Evolutionary conservation across 805 yeast genomes (phyloP).

Genomic region (Saccharomycopsis lassenensis): DNA sequence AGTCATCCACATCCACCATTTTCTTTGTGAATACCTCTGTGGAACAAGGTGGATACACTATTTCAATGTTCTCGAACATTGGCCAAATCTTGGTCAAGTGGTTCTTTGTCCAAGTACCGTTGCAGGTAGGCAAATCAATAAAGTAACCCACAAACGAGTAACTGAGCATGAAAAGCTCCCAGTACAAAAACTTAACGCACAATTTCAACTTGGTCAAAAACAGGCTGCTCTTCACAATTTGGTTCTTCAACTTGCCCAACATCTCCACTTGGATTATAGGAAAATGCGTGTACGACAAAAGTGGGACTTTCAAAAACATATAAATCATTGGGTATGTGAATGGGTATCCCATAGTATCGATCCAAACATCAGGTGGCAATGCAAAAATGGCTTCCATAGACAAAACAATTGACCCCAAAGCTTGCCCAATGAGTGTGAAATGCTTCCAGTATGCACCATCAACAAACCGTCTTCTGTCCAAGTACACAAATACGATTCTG

Average conservation of each 20-base stretch:
- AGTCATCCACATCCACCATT: slow-evolving; percentile 5
- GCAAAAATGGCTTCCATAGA: slow-evolving; percentile 59
- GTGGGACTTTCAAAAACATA: slow-evolving; percentile 53
- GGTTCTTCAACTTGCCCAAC: slow-evolving; percentile 47
- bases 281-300: slow-evolving; percentile 85
- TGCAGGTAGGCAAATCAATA: slow-evolving; percentile 57
- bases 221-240: too few relatives aligned
- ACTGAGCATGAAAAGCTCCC: slow-evolving; percentile 53
- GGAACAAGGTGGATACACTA: slow-evolving; percentile 86
- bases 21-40: slow-evolving; percentile 37
- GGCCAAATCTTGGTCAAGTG: slow-evolving; percentile 65
- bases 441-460: slow-evolving; percentile 66
- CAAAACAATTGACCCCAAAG: slow-evolving; percentile 63
- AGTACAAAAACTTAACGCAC: slow-evolving; percentile 46
- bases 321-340: slow-evolving; percentile 64
- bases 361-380: slow-evolving; percentile 78
- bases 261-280: slow-evolving; percentile 86
- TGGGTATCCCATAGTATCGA: slow-evolving; percentile 93
- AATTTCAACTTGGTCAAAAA: slow-evolving; percentile 18
- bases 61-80: slow-evolving; percentile 29
- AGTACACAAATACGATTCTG: slow-evolving; percentile 52
- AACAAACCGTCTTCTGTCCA: slow-evolving; percentile 46
- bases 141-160: slow-evolving; percentile 60
- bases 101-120: slow-evolving; percentile 85
- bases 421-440: slow-evolving; percentile 80